A percentile compares a stretch with the other conserved stretches of the same genome.
These are phyloP conservation scores for Xylaria grammica DNA, from an alignment of 495 filamentous ascomycete genomes.

Conservation along the genomic window DNA sequence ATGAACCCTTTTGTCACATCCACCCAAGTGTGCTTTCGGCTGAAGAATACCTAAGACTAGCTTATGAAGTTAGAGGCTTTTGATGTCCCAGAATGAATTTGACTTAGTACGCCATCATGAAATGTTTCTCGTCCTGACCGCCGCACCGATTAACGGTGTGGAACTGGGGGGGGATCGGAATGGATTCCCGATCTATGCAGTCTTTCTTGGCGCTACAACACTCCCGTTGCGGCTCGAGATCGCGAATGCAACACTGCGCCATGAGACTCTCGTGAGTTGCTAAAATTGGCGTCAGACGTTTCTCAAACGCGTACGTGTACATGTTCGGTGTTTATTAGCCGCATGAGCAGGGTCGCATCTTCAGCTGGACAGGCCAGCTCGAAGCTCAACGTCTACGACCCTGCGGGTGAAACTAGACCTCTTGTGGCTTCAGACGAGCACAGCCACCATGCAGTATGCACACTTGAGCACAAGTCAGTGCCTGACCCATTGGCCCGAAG, in stretches of 20 bases:
- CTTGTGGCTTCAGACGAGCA: not conserved
- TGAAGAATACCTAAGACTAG: no score
- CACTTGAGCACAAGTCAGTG: not conserved
- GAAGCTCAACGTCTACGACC: not conserved
- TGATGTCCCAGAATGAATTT: no score
- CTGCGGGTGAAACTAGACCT: not conserved
- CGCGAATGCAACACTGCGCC: not conserved
- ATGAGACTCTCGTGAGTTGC: not conserved
- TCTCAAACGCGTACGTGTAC: not conserved
- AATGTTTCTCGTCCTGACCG: not conserved
- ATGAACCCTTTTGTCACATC: no score
- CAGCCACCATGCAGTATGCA: constrained; percentile 6
- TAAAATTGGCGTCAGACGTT: not conserved
- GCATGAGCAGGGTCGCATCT: not conserved
- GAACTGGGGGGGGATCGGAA: no score
- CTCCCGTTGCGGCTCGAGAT: not conserved
- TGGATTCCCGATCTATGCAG: not conserved
- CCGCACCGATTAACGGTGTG: not conserved
- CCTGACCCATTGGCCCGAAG: not conserved
- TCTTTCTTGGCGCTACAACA: not conserved
- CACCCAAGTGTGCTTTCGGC: no score
- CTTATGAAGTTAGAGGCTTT: no score
- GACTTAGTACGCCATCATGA: no score
- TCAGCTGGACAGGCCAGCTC: not conserved
- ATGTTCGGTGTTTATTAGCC: not conserved